Conservation (phyloP, 176 grass and related monocot species). For the Tillandsia fasciculata region DNA sequence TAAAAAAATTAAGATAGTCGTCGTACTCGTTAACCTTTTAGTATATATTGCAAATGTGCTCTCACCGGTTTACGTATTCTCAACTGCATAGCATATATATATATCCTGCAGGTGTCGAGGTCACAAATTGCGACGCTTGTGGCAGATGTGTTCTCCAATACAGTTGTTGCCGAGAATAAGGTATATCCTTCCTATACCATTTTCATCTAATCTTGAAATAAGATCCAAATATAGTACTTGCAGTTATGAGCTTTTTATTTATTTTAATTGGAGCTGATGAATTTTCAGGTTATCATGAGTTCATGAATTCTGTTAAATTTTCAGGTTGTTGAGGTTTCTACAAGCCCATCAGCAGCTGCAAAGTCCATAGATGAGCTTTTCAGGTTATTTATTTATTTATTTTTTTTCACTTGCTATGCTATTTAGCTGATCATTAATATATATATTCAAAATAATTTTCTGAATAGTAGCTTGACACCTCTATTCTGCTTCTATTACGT, state of each 20-base stretch:
- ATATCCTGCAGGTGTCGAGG: conserved; percentile 46
- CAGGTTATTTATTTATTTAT: conserved; percentile 34
- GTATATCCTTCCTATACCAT: conserved; percentile 12
- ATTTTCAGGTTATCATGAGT: no score
- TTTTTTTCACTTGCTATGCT: conserved; percentile 1
- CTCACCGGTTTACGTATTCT: neutral
- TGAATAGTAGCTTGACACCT: no score
- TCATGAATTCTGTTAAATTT: conserved; percentile 9
- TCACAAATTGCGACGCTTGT: conserved; percentile 74
- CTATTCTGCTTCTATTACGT: no score
- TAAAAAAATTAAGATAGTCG: no score
- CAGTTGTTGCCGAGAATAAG: conserved; percentile 76
- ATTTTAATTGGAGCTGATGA: neutral
- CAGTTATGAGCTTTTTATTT: neutral
- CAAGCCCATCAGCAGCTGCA: conserved; percentile 46
- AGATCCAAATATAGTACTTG: no score
- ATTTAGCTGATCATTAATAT: neutral
- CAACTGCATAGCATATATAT: neutral
- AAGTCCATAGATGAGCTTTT: conserved; percentile 61
- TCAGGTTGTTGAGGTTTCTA: conserved; percentile 83
- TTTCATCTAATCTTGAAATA: no score
- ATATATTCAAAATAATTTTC: no score
- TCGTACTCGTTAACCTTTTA: no score
- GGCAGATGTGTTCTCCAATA: conserved; percentile 78
- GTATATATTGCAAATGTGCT: no score